Evolutionary conservation across 352 stramenopile species (phyloP).

Genomic region (Globisporangium irregulare): DNA sequence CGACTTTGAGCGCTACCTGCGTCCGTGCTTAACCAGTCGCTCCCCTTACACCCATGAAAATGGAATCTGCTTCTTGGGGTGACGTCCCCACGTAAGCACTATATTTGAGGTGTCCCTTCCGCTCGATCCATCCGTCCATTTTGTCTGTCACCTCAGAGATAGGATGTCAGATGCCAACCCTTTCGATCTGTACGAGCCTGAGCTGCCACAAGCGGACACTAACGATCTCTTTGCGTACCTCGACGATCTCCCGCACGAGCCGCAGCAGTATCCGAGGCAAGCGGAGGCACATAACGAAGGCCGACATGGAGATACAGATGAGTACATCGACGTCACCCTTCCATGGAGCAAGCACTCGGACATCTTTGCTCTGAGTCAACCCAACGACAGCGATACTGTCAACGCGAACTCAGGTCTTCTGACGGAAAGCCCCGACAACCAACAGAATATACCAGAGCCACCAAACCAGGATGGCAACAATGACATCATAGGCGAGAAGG

Average conservation of each 20-base stretch:
- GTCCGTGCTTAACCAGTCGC: background rate
- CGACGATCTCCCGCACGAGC: slow-evolving; percentile 8
- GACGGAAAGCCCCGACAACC: background rate
- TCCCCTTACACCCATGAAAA: too few relatives aligned
- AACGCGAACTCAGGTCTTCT: background rate
- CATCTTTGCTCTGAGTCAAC: background rate
- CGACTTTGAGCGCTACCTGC: too few relatives aligned
- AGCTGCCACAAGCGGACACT: background rate
- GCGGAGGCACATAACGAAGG: background rate
- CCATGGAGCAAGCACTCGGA: slow-evolving; percentile 6
- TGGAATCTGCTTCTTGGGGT: too few relatives aligned
- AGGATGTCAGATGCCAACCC: background rate
- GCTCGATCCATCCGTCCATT: background rate
- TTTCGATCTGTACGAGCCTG: background rate
- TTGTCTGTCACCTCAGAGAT: background rate
- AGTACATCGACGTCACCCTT: slow-evolving; percentile 16
- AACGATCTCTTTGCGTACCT: slow-evolving; percentile 13
- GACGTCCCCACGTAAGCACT: background rate
- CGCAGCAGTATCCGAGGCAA: background rate
- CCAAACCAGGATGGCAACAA: background rate
- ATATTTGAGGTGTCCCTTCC: background rate
- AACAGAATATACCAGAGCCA: background rate
- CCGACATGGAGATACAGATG: background rate
- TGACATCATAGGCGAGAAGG: background rate
- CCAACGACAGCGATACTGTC: background rate